Evolutionary conservation across 139 green algal genomes (phyloP), one percentile per base, ranked within the genome.

Genomic region (Closterium sp.): DNA sequence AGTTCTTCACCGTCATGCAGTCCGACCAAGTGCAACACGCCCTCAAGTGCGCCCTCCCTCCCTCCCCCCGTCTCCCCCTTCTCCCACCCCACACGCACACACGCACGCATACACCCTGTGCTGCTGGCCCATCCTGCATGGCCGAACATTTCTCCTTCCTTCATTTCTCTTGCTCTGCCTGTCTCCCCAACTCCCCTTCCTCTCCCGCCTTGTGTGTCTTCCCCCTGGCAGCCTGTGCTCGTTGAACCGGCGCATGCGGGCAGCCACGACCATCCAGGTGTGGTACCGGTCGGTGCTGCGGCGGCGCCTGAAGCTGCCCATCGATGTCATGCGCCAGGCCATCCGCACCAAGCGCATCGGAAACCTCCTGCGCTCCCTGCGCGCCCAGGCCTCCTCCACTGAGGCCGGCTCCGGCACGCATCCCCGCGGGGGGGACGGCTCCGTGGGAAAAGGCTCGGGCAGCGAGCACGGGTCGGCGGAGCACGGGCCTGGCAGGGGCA

Each of bases 1-100:
- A 94, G 42, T 94, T 94, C 28, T 34, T n/a, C 34, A 45, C 31
- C 85, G 70, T 73, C 21, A 86, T 94, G 84, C 89, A 93, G 21
- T 87, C 31, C 70, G 31, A 79, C 32, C 17, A 84, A n/a, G 31
- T 94, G 24, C 92, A 90, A 11, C 89, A 24, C 34, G 85, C 92
- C 89, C 28, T 94, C 50, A 90, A 90, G 90, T 93, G 89, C 30
- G 45, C 28, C 29, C 87, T 2, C 6, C 13, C 34, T n/a, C n/a
- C n/a, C n/a, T n/a, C n/a, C n/a, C n/a, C n/a, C n/a, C n/a, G n/a
- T n/a, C n/a, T n/a, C n/a, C n/a, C n/a, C n/a, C n/a, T n/a, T n/a
- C n/a, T n/a, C 86, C 27, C 45, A 1, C 11, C 9, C 32, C 62
- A 0, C 62, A 11, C 62, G 17, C 62, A 38, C 38, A 50, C 38